These are phyloP conservation scores for Leptosphaerulina australis DNA, from an alignment of 2,329 filamentous ascomycete species.

Conservation along the genomic window DNA sequence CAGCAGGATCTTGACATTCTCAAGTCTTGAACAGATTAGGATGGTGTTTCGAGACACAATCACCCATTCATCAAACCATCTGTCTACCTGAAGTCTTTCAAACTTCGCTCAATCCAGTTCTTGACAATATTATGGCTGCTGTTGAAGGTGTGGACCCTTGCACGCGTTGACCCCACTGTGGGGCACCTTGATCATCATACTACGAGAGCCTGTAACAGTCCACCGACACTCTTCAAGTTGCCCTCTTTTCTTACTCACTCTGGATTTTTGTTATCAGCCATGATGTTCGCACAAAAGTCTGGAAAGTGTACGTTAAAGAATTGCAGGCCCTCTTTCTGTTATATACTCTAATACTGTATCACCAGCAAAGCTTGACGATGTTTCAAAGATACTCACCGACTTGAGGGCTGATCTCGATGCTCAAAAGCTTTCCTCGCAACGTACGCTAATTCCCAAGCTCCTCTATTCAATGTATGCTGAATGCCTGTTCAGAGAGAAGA, in stretches of 20 bases:
- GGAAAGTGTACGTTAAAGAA: constrained; percentile 27
- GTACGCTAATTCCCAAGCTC: constrained; percentile 55
- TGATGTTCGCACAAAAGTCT: constrained; percentile 15
- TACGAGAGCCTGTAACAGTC: constrained; percentile 4
- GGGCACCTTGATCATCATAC: constrained; percentile 18
- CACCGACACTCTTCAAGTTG: not conserved
- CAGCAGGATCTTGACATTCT: too few species aligned
- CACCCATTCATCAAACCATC: too few species aligned
- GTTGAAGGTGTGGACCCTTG: constrained; percentile 6
- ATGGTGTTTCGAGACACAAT: too few species aligned
- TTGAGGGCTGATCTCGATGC: constrained; percentile 67
- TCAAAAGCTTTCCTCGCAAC: constrained; percentile 62
- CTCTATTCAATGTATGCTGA: not conserved
- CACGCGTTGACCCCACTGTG: constrained; percentile 13
- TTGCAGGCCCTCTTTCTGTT: not conserved
- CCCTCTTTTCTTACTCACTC: not conserved
- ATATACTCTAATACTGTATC: constrained; percentile 16
- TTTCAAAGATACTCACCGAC: constrained; percentile 67
- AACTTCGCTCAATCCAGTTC: not conserved
- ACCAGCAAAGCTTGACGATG: constrained; percentile 72
- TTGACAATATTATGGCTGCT: not conserved
- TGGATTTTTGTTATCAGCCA: not conserved
- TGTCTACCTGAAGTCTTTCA: too few species aligned
- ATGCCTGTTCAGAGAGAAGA: constrained; percentile 63
- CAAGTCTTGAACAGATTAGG: too few species aligned